Percentiles rank a stretch among this genome's conserved stretches.
Evolutionary conservation across 805 yeast genomes (phyloP).

Genomic region (Candida alai): DNA sequence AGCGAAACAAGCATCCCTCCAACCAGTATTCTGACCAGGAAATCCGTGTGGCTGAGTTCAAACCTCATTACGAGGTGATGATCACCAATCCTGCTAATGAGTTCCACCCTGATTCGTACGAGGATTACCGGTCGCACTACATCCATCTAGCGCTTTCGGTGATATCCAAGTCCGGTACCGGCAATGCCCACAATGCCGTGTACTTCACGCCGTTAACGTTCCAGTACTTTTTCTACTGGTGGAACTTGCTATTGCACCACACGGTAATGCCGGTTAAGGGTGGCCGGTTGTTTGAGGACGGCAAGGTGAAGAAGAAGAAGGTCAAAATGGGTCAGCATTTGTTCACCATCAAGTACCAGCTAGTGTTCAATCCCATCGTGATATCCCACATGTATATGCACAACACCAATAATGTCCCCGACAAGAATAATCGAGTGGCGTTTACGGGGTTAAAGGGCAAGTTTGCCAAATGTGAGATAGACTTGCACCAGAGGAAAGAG

Average conservation of each 20-base stretch:
- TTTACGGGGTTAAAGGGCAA: slow-evolving; percentile 39
- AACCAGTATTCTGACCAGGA: slow-evolving; percentile 32
- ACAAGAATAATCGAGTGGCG: slow-evolving; percentile 20
- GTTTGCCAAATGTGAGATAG: slow-evolving; percentile 30
- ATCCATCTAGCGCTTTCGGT: slow-evolving; percentile 53
- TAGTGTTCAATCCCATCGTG: slow-evolving; percentile 36
- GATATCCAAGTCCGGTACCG: slow-evolving; percentile 26
- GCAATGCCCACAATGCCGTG: slow-evolving; percentile 31
- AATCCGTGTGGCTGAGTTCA: slow-evolving; percentile 45
- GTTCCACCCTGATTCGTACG: slow-evolving; percentile 71
- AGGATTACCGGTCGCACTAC: slow-evolving; percentile 76
- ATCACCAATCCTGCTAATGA: slow-evolving; percentile 56
- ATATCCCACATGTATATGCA: slow-evolving; percentile 36
- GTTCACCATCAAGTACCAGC: slow-evolving; percentile 38
- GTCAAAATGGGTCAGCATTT: slow-evolving; percentile 38
- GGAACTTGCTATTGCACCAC: slow-evolving; percentile 32
- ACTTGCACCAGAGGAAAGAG: slow-evolving; percentile 38
- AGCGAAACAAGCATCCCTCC: slow-evolving; percentile 45
- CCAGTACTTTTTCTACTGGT: slow-evolving; percentile 39
- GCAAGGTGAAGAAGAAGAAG: slow-evolving; percentile 18
- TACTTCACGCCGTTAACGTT: slow-evolving; percentile 38
- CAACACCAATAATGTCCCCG: slow-evolving; percentile 18
- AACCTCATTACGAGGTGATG: slow-evolving; percentile 61
- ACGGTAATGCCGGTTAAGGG: slow-evolving; percentile 33
- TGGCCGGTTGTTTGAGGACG: slow-evolving; percentile 29